These are phyloP conservation scores for Arabis hirsuta DNA, from an alignment of 345 rosid genomes.

Conservation along the genomic window DNA sequence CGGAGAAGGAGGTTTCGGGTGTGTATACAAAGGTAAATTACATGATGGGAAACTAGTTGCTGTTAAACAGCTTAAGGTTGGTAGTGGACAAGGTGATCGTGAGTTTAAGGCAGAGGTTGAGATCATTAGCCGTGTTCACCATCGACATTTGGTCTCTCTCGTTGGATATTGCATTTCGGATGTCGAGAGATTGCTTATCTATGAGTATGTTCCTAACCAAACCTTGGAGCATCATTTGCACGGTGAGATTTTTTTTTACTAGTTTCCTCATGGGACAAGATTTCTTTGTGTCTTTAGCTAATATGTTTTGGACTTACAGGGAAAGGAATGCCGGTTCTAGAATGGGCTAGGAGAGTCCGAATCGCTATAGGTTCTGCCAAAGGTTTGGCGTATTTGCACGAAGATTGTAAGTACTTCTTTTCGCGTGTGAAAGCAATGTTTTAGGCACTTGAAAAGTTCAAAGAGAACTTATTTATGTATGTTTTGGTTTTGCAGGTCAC, in stretches of 20 bases:
- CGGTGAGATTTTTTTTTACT: conserved; percentile 49
- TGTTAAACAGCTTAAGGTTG: conserved; percentile 91
- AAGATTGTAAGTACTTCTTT: conserved; percentile 75
- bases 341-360: conserved; percentile 84
- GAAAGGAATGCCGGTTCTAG: conserved; percentile 62
- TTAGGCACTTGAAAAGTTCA: neutral
- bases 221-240: conserved; percentile 96
- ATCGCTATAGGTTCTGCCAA: conserved; percentile 94
- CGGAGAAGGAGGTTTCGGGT: conserved; percentile 98
- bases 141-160: conserved; percentile 89
- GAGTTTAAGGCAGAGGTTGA: conserved; percentile 97
- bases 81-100: conserved; percentile 97
- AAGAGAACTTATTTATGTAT: neutral
- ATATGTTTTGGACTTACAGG: conserved; percentile 41
- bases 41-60: conserved; percentile 70
- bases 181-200: conserved; percentile 71
- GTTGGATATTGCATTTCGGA: conserved; percentile 84
- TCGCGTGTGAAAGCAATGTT: neutral
- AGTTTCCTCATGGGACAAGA: neutral
- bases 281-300: neutral
- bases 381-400: conserved; percentile 97
- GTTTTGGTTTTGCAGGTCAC: conserved; percentile 58
- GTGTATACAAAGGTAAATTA: conserved; percentile 70
- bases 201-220: conserved; percentile 87
- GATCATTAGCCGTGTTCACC: conserved; percentile 94